These are phyloP conservation scores for Chimonanthus praecox DNA, from an alignment of 164 flowering plant species.

Conservation along the genomic window DNA sequence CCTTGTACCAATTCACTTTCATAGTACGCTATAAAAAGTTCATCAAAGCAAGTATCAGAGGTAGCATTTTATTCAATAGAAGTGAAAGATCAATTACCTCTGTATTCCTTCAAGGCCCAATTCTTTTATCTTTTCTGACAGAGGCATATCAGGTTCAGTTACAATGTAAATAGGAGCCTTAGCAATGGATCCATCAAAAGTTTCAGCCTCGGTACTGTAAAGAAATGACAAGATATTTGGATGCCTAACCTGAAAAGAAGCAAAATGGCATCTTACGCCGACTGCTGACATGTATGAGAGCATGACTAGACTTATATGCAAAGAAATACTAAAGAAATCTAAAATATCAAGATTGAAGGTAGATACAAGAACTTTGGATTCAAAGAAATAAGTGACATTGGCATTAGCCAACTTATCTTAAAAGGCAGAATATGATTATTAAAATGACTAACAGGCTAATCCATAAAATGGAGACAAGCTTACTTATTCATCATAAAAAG, in stretches of 20 bases:
- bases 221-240: slow-evolving; percentile 96
- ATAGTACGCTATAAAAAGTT: not conserved
- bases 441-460: not conserved
- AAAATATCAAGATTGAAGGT: not conserved
- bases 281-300: not conserved
- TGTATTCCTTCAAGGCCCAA: slow-evolving; percentile 85
- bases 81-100: slow-evolving; percentile 44
- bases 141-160: slow-evolving; percentile 95
- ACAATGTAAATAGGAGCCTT: slow-evolving; percentile 88
- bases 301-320: not conserved
- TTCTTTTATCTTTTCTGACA: slow-evolving; percentile 93
- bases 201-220: slow-evolving; percentile 84
- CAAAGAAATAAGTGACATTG: not conserved
- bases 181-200: slow-evolving; percentile 57
- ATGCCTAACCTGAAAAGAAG: slow-evolving; percentile 81
- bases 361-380: not conserved
- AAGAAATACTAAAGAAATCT: not conserved
- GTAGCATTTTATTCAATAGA: not conserved
- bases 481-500: not conserved
- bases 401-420: too few species aligned
- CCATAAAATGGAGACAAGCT: not conserved
- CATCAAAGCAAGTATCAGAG: not conserved
- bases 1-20: not conserved
- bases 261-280: not conserved
- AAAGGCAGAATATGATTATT: not conserved